phyloP scores from a whole-genome alignment of 257 asterid genomes.

The Salvia rosmarinus region DNA sequence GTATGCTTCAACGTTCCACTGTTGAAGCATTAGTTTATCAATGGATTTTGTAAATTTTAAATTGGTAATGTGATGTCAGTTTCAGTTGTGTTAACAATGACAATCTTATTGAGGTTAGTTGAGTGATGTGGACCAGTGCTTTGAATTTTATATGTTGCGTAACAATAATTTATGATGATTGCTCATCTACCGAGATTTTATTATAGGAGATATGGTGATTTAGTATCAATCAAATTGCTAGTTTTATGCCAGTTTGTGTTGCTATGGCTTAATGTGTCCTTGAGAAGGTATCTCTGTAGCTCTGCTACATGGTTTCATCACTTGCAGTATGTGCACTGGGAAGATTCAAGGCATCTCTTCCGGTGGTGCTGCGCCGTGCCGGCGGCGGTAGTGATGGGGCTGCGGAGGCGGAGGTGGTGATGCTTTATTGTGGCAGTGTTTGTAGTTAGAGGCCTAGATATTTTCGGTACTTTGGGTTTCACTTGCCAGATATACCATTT shows the following conservation, averaged over 20 bases:
- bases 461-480: no score
- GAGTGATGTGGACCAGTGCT: not conserved
- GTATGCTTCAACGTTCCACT: not conserved
- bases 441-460: no score
- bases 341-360: no score
- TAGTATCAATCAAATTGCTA: not conserved
- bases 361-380: no score
- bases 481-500: no score
- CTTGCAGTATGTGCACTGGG: no score
- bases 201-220: not conserved
- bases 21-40: not conserved
- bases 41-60: not conserved
- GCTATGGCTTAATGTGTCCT: not conserved
- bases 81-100: not conserved
- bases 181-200: slow-evolving; percentile 13
- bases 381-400: not conserved
- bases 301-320: no score
- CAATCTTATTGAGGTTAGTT: not conserved
- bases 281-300: not conserved
- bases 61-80: not conserved
- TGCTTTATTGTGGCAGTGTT: no score
- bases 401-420: no score
- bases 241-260: not conserved
- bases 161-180: slow-evolving; percentile 3
- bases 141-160: not conserved